Evolutionary conservation across 371 early-diverging fungal species (phyloP).

Genomic region (Lichtheimia hyalospora): DNA sequence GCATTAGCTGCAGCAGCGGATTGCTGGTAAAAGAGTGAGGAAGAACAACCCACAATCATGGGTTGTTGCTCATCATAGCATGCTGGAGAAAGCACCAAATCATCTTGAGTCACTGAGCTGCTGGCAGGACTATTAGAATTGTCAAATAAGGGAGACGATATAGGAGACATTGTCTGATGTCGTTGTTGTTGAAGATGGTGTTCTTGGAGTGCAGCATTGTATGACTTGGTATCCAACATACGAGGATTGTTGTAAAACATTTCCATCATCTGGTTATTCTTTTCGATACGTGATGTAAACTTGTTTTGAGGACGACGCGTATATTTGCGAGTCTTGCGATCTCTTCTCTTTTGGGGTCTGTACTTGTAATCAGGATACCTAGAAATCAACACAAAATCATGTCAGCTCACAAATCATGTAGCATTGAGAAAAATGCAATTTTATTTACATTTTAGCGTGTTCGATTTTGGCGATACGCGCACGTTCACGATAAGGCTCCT

Average conservation of each 20-base stretch:
- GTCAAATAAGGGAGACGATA: neutral
- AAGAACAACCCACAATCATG: neutral
- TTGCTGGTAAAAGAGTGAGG: neutral
- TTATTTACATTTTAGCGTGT: conserved; percentile 33
- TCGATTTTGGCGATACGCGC: conserved; percentile 58
- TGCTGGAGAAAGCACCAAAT: neutral
- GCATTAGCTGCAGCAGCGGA: neutral
- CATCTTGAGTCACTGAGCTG: neutral
- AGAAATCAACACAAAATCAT: neutral
- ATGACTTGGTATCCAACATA: neutral
- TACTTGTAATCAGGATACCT: conserved; percentile 27
- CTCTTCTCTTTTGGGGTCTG: conserved; percentile 11
- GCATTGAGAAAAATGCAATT: neutral
- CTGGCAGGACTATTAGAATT: neutral
- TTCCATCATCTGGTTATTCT: conserved; percentile 12
- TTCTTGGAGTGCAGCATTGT: neutral
- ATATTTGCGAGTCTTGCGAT: conserved; percentile 14
- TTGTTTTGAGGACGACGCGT: conserved; percentile 4
- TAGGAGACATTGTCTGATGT: neutral
- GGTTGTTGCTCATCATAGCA: neutral
- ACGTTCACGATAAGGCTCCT: conserved; percentile 55
- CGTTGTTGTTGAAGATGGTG: neutral
- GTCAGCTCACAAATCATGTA: neutral
- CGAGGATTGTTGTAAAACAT: conserved; percentile 11
- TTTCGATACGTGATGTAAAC: conserved; percentile 14